Conservation (phyloP, 2,329 filamentous ascomycete species). For the Coleophoma eucalyptorum region DNA sequence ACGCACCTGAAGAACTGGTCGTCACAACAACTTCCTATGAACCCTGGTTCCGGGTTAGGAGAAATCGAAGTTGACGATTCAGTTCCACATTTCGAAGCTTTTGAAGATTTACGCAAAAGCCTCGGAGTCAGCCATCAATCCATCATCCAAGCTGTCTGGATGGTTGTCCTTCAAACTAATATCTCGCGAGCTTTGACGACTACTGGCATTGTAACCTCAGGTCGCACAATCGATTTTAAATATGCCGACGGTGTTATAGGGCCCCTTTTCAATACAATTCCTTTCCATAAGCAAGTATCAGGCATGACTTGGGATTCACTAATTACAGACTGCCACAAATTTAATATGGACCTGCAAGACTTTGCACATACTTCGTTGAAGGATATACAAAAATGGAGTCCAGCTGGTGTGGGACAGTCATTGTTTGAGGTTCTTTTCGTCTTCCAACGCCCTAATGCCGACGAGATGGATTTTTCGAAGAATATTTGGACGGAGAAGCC, state of each 20-base stretch:
- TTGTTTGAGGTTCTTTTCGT: slow-evolving; percentile 82
- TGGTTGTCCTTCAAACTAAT: slow-evolving; percentile 53
- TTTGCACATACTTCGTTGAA: slow-evolving; percentile 79
- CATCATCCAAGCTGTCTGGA: slow-evolving; percentile 72
- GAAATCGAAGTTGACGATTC: slow-evolving; percentile 21
- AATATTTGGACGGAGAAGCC: slow-evolving; percentile 50
- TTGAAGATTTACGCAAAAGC: slow-evolving; percentile 50
- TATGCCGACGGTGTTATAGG: slow-evolving; percentile 67
- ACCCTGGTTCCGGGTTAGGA: not conserved
- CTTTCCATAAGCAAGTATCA: slow-evolving; percentile 53
- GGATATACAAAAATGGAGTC: slow-evolving; percentile 76
- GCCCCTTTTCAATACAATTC: slow-evolving; percentile 87
- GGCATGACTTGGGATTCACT: slow-evolving; percentile 55
- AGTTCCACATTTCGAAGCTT: slow-evolving; percentile 31
- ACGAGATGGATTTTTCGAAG: slow-evolving; percentile 20
- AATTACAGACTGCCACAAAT: slow-evolving; percentile 63
- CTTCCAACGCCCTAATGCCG: slow-evolving; percentile 57
- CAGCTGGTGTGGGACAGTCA: slow-evolving; percentile 41
- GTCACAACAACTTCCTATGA: slow-evolving; percentile 7
- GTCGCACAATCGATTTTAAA: slow-evolving; percentile 66
- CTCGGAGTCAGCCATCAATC: slow-evolving; percentile 77
- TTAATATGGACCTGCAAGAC: slow-evolving; percentile 62
- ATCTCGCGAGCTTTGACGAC: slow-evolving; percentile 38
- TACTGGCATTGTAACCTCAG: slow-evolving; percentile 75
- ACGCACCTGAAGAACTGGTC: slow-evolving; percentile 20